Evolutionary conservation across 192 early-diverging fungal species (phyloP).

Genomic region (Powellomyces hirtus): DNA sequence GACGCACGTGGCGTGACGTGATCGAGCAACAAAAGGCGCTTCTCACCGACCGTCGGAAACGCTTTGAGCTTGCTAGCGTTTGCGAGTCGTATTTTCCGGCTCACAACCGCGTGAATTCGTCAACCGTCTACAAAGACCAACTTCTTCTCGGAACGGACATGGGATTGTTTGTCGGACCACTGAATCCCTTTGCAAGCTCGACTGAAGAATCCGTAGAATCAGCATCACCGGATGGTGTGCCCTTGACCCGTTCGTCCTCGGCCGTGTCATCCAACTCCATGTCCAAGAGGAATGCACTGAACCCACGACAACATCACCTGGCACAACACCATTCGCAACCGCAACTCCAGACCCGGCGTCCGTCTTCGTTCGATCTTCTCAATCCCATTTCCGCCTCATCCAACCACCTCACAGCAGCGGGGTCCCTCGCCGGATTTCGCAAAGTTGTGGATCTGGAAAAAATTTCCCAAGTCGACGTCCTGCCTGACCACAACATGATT

Average conservation of each 20-base stretch:
- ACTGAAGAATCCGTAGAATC: constrained; percentile 31
- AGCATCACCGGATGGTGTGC: neutral
- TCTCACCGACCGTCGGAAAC: constrained; percentile 33
- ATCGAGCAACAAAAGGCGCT: constrained; percentile 64
- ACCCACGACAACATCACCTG: neutral
- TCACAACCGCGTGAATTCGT: constrained; percentile 59
- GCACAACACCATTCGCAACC: neutral
- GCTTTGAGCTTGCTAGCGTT: constrained; percentile 59
- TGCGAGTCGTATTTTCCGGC: constrained; percentile 51
- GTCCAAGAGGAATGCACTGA: neutral
- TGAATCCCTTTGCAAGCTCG: constrained; percentile 49
- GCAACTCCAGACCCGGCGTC: neutral
- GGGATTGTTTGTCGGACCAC: constrained; percentile 77
- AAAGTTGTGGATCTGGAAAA: constrained; percentile 66
- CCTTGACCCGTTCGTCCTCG: neutral
- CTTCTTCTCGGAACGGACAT: constrained; percentile 82
- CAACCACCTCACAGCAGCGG: neutral
- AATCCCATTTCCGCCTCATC: neutral
- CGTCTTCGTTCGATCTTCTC: neutral
- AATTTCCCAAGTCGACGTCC: constrained; percentile 82
- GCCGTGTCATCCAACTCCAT: neutral
- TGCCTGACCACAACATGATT: constrained; percentile 77
- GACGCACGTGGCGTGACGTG: constrained; percentile 79
- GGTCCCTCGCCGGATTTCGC: constrained; percentile 29
- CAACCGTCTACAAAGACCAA: constrained; percentile 50